phyloP scores from a whole-genome alignment of 2,329 filamentous ascomycete species.

The Colletotrichum liriopes region DNA sequence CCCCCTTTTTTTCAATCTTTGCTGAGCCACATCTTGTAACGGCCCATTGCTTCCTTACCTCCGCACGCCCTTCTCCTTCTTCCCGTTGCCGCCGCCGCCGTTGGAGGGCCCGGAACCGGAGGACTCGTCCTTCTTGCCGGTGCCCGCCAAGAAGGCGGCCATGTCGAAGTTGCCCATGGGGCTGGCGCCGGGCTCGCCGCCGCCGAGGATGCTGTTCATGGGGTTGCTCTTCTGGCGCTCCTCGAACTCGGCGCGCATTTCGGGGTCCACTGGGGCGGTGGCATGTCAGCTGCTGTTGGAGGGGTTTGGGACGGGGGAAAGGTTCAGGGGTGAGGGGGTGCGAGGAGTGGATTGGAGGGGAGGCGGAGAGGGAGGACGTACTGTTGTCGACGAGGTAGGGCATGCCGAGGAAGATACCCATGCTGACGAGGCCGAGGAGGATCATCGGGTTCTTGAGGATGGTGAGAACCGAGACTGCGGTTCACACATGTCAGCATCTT shows the following conservation, averaged over 20 bases:
- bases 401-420: slow-evolving; percentile 91
- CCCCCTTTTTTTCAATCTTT: neutral
- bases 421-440: slow-evolving; percentile 86
- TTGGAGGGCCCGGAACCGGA: slow-evolving; percentile 47
- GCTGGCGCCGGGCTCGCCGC: slow-evolving; percentile 51
- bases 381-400: slow-evolving; percentile 96
- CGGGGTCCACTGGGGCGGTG: slow-evolving; percentile 85
- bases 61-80: slow-evolving; percentile 61
- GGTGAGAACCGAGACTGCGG: slow-evolving; percentile 80
- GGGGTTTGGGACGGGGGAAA: neutral
- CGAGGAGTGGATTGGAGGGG: neutral
- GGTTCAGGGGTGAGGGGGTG: neutral
- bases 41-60: slow-evolving; percentile 46
- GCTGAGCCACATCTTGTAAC: neutral
- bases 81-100: slow-evolving; percentile 46
- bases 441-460: slow-evolving; percentile 98
- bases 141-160: slow-evolving; percentile 75
- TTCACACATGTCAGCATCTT: slow-evolving; percentile 10
- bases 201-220: slow-evolving; percentile 70
- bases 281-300: slow-evolving; percentile 37
- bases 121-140: slow-evolving; percentile 59
- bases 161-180: slow-evolving; percentile 73
- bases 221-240: slow-evolving; percentile 86
- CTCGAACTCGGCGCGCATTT: slow-evolving; percentile 93
- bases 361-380: slow-evolving; percentile 65